phyloP scores from a whole-genome alignment of 176 grass and related monocot species.

The Triticum turgidum region DNA sequence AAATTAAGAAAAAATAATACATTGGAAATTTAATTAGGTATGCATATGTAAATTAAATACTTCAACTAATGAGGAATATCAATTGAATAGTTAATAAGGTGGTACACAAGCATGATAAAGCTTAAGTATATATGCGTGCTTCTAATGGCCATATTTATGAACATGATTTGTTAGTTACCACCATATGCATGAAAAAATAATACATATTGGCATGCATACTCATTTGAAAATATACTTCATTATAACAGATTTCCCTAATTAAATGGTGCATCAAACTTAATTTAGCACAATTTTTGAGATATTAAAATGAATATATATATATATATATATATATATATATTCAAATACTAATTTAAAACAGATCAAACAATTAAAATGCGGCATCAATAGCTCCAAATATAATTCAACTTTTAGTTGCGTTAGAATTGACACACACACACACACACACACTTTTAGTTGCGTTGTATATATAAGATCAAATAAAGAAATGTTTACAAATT shows the following conservation, averaged over 20 bases:
- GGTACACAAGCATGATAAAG: slow-evolving; percentile 20
- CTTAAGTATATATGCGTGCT: slow-evolving; percentile 14
- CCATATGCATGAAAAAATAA: neutral
- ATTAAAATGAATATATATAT: neutral
- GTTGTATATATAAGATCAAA: neutral
- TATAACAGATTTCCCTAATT: neutral
- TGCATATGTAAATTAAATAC: slow-evolving; percentile 19
- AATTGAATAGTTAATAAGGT: slow-evolving; percentile 21
- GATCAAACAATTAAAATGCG: neutral
- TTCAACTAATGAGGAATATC: slow-evolving; percentile 16
- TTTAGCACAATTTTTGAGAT: neutral
- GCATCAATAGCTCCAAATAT: neutral
- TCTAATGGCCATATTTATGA: slow-evolving; percentile 19
- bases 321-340: neutral
- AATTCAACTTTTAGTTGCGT: neutral
- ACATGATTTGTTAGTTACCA: slow-evolving; percentile 27
- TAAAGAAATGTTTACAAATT: neutral
- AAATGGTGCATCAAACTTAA: slow-evolving; percentile 11
- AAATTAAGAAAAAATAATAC: slow-evolving; percentile 19
- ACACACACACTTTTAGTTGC: no score
- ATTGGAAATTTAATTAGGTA: slow-evolving; percentile 30
- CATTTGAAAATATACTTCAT: slow-evolving; percentile 23
- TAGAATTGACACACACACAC: neutral
- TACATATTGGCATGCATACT: slow-evolving; percentile 4
- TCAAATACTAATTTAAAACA: neutral